These are phyloP conservation scores for Xylaria intraflava DNA, from an alignment of 495 filamentous ascomycete genomes.

Conservation along the genomic window DNA sequence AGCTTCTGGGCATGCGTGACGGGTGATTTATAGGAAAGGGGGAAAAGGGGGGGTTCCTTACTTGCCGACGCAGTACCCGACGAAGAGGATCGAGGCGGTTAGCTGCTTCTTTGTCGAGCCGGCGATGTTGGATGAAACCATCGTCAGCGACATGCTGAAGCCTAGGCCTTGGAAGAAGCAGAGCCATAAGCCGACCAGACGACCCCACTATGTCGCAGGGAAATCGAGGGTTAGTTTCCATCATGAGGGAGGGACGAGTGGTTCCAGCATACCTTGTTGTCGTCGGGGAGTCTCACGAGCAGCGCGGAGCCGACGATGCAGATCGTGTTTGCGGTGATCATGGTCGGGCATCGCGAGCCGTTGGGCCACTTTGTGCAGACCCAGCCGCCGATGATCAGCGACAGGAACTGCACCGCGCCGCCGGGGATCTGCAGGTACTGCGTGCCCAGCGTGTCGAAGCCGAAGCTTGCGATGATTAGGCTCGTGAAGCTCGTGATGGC, in stretches of 20 bases:
- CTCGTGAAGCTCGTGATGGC: constrained; percentile 16
- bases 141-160: constrained; percentile 24
- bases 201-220: constrained; percentile 5
- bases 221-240: not conserved
- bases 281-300: constrained; percentile 38
- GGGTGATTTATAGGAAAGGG: not conserved
- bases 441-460: constrained; percentile 43
- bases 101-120: constrained; percentile 29
- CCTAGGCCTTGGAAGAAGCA: constrained; percentile 32
- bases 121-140: constrained; percentile 26
- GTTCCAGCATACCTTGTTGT: constrained; percentile 5
- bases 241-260: not conserved
- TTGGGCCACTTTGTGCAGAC: constrained; percentile 20
- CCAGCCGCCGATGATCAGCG: constrained; percentile 21
- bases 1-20: not conserved
- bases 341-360: constrained; percentile 27
- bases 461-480: constrained; percentile 27
- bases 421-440: constrained; percentile 38
- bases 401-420: constrained; percentile 32
- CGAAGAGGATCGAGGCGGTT: constrained; percentile 20
- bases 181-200: constrained; percentile 26
- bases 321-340: constrained; percentile 32
- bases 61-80: constrained; percentile 26
- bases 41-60: not conserved
- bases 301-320: constrained; percentile 32